Percentiles rank a stretch among this genome's conserved stretches.
These are phyloP conservation scores for Fusarium sp. DNA, from an alignment of 2,329 filamentous ascomycete species.

Conservation along the genomic window DNA sequence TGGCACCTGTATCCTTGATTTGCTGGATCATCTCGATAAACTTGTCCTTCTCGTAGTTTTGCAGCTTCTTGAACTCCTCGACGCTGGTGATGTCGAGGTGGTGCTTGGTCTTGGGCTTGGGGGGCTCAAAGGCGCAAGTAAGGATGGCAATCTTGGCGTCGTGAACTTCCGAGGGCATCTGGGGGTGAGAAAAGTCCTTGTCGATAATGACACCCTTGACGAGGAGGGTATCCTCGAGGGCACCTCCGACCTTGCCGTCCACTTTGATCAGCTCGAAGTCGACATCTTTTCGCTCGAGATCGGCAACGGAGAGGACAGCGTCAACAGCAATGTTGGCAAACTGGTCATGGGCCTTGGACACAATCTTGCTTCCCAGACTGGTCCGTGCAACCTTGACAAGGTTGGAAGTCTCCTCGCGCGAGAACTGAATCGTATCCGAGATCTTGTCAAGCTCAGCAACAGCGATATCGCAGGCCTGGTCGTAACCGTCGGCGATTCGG, in stretches of 20 bases:
- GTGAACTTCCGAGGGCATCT: conserved; percentile 95
- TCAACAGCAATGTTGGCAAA: conserved; percentile 98
- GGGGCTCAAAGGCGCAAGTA: conserved; percentile 97
- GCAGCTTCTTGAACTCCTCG: conserved; percentile 98
- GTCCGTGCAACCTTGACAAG: conserved; percentile 95
- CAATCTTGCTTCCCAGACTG: conserved; percentile 97
- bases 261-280: conserved; percentile 99
- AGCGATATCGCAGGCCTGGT: conserved; percentile 96
- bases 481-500: conserved; percentile 97
- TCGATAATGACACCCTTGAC: conserved; percentile 99
- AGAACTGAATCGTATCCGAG: conserved; percentile 90
- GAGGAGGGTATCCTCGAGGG: conserved; percentile 91
- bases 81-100: conserved; percentile 97
- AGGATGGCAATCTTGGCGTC: conserved; percentile 98
- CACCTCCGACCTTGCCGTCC: conserved; percentile 95
- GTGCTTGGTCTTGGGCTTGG: conserved; percentile 99
- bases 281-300: conserved; percentile 95
- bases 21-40: conserved; percentile 99
- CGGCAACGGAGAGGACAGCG: conserved; percentile 94
- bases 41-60: conserved; percentile 95
- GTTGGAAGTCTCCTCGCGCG: conserved; percentile 82
- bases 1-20: conserved; percentile 97
- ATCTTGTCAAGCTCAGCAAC: conserved; percentile 93
- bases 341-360: conserved; percentile 98
- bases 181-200: conserved; percentile 99